Evolutionary conservation across 192 early-diverging fungal species (phyloP).

Genomic region (Linnemannia zychae): DNA sequence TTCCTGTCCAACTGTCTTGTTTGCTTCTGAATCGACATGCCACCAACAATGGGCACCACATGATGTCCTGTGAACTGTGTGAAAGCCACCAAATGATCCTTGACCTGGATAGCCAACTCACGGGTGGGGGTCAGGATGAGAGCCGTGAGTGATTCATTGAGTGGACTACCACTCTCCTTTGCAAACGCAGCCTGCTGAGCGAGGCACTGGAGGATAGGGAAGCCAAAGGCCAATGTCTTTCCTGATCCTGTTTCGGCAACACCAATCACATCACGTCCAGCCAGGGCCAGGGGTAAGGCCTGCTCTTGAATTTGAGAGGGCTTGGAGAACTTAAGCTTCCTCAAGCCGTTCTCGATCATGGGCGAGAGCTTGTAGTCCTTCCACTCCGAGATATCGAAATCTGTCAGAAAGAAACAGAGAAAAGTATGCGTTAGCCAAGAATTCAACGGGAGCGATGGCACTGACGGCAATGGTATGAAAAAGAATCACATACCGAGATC

Average conservation of each 20-base stretch:
- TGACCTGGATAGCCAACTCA: conserved; percentile 96
- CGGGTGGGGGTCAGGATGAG: conserved; percentile 94
- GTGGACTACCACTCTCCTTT: conserved; percentile 15
- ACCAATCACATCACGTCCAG: conserved; percentile 89
- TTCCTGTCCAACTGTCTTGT: conserved; percentile 73
- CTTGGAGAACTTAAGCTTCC: conserved; percentile 74
- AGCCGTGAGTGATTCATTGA: conserved; percentile 62
- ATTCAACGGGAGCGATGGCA: background rate
- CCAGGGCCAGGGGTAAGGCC: conserved; percentile 77
- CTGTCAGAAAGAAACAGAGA: conserved; percentile 34
- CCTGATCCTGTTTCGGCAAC: conserved; percentile 95
- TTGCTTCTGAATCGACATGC: conserved; percentile 96
- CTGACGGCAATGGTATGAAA: background rate
- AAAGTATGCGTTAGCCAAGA: background rate
- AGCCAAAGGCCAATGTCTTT: conserved; percentile 96
- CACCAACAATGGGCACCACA: conserved; percentile 90
- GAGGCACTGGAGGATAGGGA: conserved; percentile 89
- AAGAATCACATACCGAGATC: conserved; percentile 45
- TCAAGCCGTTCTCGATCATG: conserved; percentile 75
- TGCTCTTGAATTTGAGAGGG: conserved; percentile 93
- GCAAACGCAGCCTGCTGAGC: conserved; percentile 54
- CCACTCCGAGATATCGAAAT: conserved; percentile 84
- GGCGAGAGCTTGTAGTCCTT: conserved; percentile 67
- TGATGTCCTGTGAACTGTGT: conserved; percentile 59
- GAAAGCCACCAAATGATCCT: conserved; percentile 78